A percentile compares a stretch with the other conserved stretches of the same genome.
These are phyloP conservation scores for Bruguiera sexangula DNA, from an alignment of 345 rosid genomes.

Conservation along the genomic window DNA sequence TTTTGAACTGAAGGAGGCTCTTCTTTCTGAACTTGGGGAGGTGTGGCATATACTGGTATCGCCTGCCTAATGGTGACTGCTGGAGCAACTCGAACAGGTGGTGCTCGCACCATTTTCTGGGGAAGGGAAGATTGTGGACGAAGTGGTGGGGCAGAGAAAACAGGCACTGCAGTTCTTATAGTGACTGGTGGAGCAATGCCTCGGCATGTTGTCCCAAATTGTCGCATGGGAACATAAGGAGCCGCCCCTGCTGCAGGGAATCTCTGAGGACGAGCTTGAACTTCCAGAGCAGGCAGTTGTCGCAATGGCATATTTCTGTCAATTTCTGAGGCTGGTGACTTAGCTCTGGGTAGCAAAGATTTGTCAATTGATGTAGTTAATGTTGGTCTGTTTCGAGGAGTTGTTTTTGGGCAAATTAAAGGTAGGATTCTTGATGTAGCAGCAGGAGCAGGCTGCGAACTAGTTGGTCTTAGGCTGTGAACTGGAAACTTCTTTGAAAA, in stretches of 20 bases:
- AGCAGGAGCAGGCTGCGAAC: conserved; percentile 68
- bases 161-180: conserved; percentile 70
- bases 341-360: conserved; percentile 5
- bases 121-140: conserved; percentile 42
- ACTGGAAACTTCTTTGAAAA: conserved; percentile 63
- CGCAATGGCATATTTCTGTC: conserved; percentile 16
- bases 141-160: conserved; percentile 77
- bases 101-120: conserved; percentile 36
- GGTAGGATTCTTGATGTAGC: conserved; percentile 89
- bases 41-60: conserved; percentile 65
- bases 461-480: conserved; percentile 76
- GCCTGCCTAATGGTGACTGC: conserved; percentile 76
- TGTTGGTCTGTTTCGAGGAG: conserved; percentile 50
- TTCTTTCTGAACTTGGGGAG: conserved; percentile 41
- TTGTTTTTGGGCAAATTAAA: conserved; percentile 63
- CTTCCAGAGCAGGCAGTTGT: conserved; percentile 34
- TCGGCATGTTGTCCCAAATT: conserved; percentile 50
- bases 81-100: conserved; percentile 49
- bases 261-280: conserved; percentile 44
- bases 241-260: conserved; percentile 74
- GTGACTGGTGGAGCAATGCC: conserved; percentile 87
- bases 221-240: conserved; percentile 78
- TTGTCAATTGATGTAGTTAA: conserved; percentile 31
- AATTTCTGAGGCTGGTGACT: conserved; percentile 8
- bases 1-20: conserved; percentile 23